Conservation (phyloP, 352 stramenopile genomes). For the Phytophthora hybrid region DNA sequence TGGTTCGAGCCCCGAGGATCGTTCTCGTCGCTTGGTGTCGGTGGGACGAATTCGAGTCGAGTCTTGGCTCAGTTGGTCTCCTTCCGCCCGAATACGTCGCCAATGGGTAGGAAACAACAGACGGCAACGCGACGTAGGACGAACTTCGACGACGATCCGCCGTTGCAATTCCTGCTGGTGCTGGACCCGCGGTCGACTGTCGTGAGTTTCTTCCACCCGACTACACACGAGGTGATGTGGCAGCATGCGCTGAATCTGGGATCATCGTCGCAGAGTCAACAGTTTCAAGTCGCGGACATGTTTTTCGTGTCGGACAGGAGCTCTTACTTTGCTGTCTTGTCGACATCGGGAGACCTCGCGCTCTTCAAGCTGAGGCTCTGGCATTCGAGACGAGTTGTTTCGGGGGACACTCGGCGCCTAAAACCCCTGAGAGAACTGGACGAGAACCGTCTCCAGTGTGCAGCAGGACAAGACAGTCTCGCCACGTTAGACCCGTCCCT, state of each 20-base stretch:
- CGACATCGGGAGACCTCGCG: constrained; percentile 27
- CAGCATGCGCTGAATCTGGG: constrained; percentile 32
- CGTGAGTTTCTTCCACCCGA: constrained; percentile 37
- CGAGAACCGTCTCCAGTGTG: constrained; percentile 23
- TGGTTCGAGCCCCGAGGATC: constrained; percentile 31
- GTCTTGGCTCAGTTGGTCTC: constrained; percentile 33
- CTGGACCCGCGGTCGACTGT: constrained; percentile 34
- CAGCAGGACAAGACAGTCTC: constrained; percentile 23
- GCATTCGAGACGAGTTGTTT: constrained; percentile 33
- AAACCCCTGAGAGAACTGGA: constrained; percentile 28
- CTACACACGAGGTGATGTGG: constrained; percentile 38
- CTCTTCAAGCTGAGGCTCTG: constrained; percentile 47
- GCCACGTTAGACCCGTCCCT: background rate
- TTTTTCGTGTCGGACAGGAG: constrained; percentile 36
- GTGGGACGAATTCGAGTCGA: constrained; percentile 1
- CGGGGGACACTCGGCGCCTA: constrained; percentile 32
- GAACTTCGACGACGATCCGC: constrained; percentile 7
- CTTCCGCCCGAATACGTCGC: constrained; percentile 29
- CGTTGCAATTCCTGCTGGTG: constrained; percentile 42
- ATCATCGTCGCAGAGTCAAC: constrained; percentile 1
- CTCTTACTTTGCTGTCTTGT: constrained; percentile 33
- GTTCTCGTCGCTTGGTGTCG: background rate
- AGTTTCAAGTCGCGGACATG: constrained; percentile 28
- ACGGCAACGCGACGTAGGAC: constrained; percentile 4
- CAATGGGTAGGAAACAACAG: constrained; percentile 24